Evolutionary conservation across 768 basidiomycete genomes (phyloP).

Genomic region (Lactarius deliciosus): DNA sequence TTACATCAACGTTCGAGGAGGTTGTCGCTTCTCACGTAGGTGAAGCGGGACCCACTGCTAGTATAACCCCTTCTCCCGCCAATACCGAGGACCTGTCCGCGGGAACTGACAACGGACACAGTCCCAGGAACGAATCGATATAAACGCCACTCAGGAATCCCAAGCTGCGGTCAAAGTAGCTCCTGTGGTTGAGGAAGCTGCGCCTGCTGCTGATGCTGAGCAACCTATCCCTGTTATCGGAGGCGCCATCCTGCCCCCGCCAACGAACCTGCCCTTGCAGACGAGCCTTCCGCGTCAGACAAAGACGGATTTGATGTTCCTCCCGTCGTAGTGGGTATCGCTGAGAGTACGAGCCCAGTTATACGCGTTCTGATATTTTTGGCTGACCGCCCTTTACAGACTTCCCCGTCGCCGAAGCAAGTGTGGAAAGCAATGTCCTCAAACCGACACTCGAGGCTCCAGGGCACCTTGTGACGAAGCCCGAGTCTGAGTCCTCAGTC

Average conservation of each 20-base stretch:
- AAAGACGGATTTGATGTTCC: not conserved
- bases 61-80: not conserved
- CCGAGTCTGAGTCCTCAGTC: not conserved
- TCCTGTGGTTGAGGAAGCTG: not conserved
- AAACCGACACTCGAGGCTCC: not conserved
- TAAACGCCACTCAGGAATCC: not conserved
- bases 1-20: not conserved
- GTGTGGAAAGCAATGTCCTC: not conserved
- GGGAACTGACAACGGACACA: not conserved
- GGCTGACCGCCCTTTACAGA: constrained; percentile 13
- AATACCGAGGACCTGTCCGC: not conserved
- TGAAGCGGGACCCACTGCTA: not conserved
- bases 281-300: not conserved
- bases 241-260: not conserved
- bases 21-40: not conserved
- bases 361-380: not conserved
- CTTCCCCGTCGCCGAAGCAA: not conserved
- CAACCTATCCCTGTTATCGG: not conserved
- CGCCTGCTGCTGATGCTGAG: not conserved
- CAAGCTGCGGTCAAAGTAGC: constrained; percentile 1
- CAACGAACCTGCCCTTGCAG: not conserved
- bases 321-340: not conserved
- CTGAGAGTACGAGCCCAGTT: constrained; percentile 12
- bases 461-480: constrained; percentile 1
- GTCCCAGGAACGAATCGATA: not conserved